A percentile compares a stretch with the other conserved stretches of the same genome.
Conservation (phyloP, 176 grass and related monocot genomes). For the Aegilops bicornis region DNA sequence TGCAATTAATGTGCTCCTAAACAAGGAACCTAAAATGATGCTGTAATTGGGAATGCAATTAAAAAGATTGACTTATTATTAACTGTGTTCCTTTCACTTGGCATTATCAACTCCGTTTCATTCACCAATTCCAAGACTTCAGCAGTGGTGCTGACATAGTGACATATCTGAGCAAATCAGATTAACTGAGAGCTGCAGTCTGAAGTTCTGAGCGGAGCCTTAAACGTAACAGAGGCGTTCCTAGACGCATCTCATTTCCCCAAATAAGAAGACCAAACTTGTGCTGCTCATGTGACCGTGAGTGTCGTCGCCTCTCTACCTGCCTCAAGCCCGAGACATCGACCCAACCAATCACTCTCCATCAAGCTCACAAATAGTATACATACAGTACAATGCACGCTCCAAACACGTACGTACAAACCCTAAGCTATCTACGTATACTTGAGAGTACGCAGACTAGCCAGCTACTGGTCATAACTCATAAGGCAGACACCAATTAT, state of each 20-base stretch:
- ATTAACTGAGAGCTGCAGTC: background rate
- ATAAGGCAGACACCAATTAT: background rate
- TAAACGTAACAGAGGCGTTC: background rate
- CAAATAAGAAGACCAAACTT: background rate
- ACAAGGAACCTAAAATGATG: no score
- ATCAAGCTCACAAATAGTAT: background rate
- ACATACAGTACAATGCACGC: background rate
- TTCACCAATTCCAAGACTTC: no score
- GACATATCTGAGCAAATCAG: background rate
- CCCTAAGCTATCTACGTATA: background rate
- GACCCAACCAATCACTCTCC: background rate
- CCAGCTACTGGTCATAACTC: background rate
- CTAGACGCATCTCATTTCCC: background rate
- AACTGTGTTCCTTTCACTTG: background rate
- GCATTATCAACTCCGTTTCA: no score
- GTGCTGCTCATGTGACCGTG: background rate
- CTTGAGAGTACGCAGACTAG: background rate
- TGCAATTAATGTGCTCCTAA: background rate
- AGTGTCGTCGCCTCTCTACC: background rate
- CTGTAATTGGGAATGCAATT: background rate
- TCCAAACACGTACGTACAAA: background rate
- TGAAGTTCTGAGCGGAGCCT: background rate
- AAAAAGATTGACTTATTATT: background rate
- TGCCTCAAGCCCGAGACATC: background rate
- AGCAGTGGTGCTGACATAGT: background rate